These are phyloP conservation scores for Persicaria tinctoria DNA, from an alignment of 148 eudicot genomes.

Conservation along the genomic window DNA sequence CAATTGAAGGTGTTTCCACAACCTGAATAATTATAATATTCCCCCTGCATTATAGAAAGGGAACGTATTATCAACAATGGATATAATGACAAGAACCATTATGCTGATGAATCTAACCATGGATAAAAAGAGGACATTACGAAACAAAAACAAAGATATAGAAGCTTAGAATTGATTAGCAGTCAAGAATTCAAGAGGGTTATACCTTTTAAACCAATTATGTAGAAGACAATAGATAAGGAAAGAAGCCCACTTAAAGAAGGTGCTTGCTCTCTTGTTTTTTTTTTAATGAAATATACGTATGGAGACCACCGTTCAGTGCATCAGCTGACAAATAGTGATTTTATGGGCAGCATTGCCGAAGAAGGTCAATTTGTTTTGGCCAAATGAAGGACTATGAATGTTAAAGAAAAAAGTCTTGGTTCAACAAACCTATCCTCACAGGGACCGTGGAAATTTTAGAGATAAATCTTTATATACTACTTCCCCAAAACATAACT, in stretches of 20 bases:
- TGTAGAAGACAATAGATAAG: not conserved
- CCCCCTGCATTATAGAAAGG: constrained; percentile 50
- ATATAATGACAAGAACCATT: not conserved
- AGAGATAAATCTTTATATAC: not conserved
- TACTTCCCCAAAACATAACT: not conserved
- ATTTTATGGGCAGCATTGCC: not conserved
- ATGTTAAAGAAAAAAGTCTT: not conserved
- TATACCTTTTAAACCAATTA: not conserved
- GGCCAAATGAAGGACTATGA: not conserved
- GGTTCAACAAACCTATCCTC: not conserved
- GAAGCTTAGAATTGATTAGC: not conserved
- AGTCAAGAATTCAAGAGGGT: not conserved
- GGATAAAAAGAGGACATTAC: not conserved
- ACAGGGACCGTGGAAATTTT: not conserved
- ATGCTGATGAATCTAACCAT: not conserved
- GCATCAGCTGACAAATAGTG: not conserved
- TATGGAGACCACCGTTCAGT: not conserved
- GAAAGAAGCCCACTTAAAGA: not conserved
- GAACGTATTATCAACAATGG: not conserved
- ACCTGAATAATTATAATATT: constrained; percentile 92
- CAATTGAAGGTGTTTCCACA: constrained; percentile 98
- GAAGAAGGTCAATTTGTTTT: not conserved
- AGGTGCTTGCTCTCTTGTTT: not conserved
- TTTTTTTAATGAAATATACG: not conserved
- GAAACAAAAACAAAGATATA: not conserved